phyloP scores from a whole-genome alignment of 495 filamentous ascomycete species.

The Stereocaulon alpinum region DNA sequence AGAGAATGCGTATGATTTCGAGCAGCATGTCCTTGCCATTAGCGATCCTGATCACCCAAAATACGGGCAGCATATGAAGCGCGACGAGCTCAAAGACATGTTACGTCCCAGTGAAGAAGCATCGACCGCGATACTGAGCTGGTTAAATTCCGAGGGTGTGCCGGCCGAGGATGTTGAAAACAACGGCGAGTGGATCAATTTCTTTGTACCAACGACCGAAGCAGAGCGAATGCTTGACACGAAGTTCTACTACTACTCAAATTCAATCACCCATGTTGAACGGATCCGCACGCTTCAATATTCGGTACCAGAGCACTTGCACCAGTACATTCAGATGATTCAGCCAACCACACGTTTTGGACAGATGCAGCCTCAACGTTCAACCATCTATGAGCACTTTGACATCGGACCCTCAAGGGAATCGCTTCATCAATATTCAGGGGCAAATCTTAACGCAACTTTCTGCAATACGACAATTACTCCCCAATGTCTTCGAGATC shows the following conservation, averaged over 20 bases:
- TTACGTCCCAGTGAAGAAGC: constrained; percentile 39
- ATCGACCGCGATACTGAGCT: constrained; percentile 34
- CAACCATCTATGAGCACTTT: background rate
- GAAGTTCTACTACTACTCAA: constrained; percentile 41
- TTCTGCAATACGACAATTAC: constrained; percentile 33
- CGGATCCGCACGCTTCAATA: constrained; percentile 47
- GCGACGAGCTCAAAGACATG: constrained; percentile 42
- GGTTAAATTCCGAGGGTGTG: constrained; percentile 42
- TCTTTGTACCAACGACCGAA: constrained; percentile 38
- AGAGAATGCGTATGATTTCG: constrained; percentile 43
- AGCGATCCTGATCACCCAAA: constrained; percentile 48
- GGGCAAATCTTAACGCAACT: constrained; percentile 27
- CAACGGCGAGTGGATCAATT: constrained; percentile 48
- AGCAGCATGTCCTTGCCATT: constrained; percentile 50
- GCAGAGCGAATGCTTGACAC: constrained; percentile 46
- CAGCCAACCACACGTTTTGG: constrained; percentile 49
- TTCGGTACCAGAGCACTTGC: constrained; percentile 44
- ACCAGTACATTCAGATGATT: constrained; percentile 39
- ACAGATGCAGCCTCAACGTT: constrained; percentile 24
- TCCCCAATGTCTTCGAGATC: constrained; percentile 45
- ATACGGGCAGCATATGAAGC: constrained; percentile 56
- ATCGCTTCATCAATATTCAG: background rate
- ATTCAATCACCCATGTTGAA: constrained; percentile 24
- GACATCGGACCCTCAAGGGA: constrained; percentile 17
- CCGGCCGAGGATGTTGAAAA: constrained; percentile 23